Conservation (phyloP, 768 basidiomycete genomes). For the Cystofilobasidium ferigula region DNA sequence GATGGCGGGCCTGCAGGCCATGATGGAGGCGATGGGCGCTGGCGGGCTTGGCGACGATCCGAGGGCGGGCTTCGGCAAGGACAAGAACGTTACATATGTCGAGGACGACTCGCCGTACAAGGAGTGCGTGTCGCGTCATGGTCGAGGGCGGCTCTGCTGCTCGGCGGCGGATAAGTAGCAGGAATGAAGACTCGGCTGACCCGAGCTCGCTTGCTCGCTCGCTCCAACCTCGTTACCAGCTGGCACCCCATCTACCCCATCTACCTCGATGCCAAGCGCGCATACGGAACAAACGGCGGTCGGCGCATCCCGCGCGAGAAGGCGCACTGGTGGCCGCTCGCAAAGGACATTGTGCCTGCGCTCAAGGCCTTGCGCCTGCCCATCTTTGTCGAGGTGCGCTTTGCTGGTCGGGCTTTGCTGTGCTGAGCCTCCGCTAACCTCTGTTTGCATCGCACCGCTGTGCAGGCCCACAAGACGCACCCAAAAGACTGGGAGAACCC, state of each 20-base stretch:
- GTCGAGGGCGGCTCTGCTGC: too few relatives aligned
- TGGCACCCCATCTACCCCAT: slow-evolving; percentile 96
- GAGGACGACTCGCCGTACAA: slow-evolving; percentile 8
- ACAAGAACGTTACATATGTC: not conserved
- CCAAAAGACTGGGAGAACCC: slow-evolving; percentile 98
- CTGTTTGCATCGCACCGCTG: not conserved
- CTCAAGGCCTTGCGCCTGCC: slow-evolving; percentile 63
- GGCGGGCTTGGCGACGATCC: not conserved
- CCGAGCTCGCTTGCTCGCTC: not conserved
- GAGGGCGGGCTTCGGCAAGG: not conserved
- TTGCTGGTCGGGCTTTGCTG: slow-evolving; percentile 9
- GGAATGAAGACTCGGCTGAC: too few relatives aligned
- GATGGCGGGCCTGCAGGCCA: slow-evolving; percentile 18
- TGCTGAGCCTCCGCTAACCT: not conserved
- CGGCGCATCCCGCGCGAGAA: slow-evolving; percentile 68
- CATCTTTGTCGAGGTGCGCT: slow-evolving; percentile 71
- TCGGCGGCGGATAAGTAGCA: too few relatives aligned
- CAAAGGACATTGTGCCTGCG: slow-evolving; percentile 82
- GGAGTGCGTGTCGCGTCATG: not conserved
- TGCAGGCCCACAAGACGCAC: slow-evolving; percentile 61
- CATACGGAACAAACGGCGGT: slow-evolving; percentile 62
- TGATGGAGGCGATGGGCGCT: slow-evolving; percentile 24
- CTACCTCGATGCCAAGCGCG: slow-evolving; percentile 88
- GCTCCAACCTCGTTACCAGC: slow-evolving; percentile 41
- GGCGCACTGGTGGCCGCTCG: slow-evolving; percentile 88